phyloP scores from a whole-genome alignment of 352 stramenopile genomes.

The Phytophthora nicotianae region DNA sequence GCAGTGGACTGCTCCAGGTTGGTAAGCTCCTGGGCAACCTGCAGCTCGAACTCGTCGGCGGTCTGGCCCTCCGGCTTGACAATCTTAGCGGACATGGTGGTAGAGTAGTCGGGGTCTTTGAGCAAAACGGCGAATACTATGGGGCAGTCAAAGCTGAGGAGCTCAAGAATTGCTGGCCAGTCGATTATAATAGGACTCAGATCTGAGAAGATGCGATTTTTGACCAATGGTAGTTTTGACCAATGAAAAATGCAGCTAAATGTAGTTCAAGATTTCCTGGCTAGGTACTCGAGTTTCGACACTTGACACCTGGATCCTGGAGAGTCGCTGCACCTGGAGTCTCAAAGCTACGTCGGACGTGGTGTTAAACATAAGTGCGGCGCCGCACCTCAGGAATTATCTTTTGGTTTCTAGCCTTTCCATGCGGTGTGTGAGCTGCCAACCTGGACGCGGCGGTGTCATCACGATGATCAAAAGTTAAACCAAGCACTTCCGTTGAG shows the following conservation, averaged over 20 bases:
- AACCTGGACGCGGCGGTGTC: constrained; percentile 22
- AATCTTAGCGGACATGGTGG: constrained; percentile 83
- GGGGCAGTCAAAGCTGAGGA: background rate
- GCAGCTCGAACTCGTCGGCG: constrained; percentile 89
- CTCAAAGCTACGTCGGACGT: constrained; percentile 15
- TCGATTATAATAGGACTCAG: constrained; percentile 22
- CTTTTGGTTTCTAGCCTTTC: background rate
- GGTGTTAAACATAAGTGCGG: constrained; percentile 1
- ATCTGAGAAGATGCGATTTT: background rate
- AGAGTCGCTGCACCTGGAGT: background rate
- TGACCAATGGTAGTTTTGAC: background rate
- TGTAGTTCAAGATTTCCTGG: background rate
- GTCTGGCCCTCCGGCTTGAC: constrained; percentile 87
- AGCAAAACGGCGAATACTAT: constrained; percentile 36
- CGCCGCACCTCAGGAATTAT: constrained; percentile 16
- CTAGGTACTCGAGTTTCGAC: background rate
- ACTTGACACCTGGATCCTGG: background rate
- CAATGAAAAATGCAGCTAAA: background rate
- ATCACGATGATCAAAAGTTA: constrained; percentile 14
- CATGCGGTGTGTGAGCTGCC: constrained; percentile 1
- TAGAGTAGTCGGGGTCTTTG: constrained; percentile 42
- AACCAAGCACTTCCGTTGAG: constrained; percentile 6
- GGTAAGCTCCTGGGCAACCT: constrained; percentile 87
- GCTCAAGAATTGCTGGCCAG: constrained; percentile 31
- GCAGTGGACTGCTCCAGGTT: constrained; percentile 93